Percentiles rank a stretch among this genome's conserved stretches.
These are phyloP conservation scores for Dictyostelium citrinum DNA, from an alignment of 78 protist species.

Conservation along the genomic window DNA sequence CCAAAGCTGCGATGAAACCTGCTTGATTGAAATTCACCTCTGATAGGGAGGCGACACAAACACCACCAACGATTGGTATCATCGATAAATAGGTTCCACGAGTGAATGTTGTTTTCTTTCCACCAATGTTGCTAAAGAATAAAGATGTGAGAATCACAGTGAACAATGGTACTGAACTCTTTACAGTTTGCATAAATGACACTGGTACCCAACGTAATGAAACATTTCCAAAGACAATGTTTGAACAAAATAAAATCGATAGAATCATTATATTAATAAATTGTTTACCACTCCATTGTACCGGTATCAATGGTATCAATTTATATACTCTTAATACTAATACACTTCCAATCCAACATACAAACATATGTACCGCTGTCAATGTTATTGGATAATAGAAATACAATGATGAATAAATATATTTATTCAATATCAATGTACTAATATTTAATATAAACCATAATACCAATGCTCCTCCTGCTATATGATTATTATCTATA, in stretches of 20 bases:
- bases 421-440: conserved; percentile 67
- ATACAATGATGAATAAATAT: conserved; percentile 25
- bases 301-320: conserved; percentile 22
- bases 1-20: conserved; percentile 58
- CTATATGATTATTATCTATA: conserved; percentile 4
- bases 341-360: conserved; percentile 48
- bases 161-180: conserved; percentile 52
- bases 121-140: not conserved
- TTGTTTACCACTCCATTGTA: conserved; percentile 28
- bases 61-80: conserved; percentile 82
- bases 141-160: conserved; percentile 21
- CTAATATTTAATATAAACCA: conserved; percentile 71
- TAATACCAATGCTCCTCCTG: conserved; percentile 2
- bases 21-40: conserved; percentile 54
- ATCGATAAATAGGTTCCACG: conserved; percentile 50
- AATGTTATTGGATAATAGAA: conserved; percentile 43
- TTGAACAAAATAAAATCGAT: conserved; percentile 21
- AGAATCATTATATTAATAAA: conserved; percentile 18
- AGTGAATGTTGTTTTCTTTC: conserved; percentile 16
- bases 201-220: conserved; percentile 70
- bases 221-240: conserved; percentile 70
- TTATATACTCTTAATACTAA: conserved; percentile 17
- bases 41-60: conserved; percentile 31
- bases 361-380: conserved; percentile 68
- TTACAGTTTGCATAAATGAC: conserved; percentile 74